Evolutionary conservation across 495 filamentous ascomycete species (phyloP).

Genomic region (Astrocystis sublimbata): DNA sequence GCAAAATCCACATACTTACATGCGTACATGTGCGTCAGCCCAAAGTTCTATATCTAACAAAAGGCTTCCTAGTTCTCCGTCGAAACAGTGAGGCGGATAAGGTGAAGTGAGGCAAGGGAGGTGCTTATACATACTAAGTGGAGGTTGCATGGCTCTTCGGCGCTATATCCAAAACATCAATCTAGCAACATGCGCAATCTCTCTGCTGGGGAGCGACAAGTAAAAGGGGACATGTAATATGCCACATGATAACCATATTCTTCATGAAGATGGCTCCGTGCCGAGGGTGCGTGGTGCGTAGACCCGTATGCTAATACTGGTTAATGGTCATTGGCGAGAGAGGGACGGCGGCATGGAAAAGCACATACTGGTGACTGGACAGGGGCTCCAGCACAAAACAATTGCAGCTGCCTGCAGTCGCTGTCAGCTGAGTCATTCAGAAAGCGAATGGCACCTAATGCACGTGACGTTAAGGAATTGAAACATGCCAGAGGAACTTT

Average conservation of each 20-base stretch:
- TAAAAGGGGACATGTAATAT: too few relatives aligned
- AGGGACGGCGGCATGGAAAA: neutral
- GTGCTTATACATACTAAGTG: too few relatives aligned
- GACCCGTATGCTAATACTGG: too few relatives aligned
- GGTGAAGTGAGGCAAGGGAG: too few relatives aligned
- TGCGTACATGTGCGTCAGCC: neutral
- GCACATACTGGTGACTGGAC: neutral
- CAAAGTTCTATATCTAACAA: neutral
- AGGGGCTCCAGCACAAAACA: neutral
- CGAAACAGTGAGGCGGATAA: too few relatives aligned
- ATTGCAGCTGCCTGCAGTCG: neutral
- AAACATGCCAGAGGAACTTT: neutral
- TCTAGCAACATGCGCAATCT: too few relatives aligned
- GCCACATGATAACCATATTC: too few relatives aligned
- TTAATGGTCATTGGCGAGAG: neutral
- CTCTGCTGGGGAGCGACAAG: too few relatives aligned
- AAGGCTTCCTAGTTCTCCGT: too few relatives aligned
- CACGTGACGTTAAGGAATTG: slow-evolving; percentile 3
- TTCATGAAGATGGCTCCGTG: too few relatives aligned
- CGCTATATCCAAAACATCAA: neutral
- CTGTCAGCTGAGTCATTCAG: neutral
- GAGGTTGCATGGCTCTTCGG: slow-evolving; percentile 1
- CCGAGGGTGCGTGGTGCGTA: too few relatives aligned
- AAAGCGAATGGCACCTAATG: neutral
- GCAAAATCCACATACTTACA: slow-evolving; percentile 11